phyloP scores from a whole-genome alignment of 257 asterid species.

The Scutellaria minor region DNA sequence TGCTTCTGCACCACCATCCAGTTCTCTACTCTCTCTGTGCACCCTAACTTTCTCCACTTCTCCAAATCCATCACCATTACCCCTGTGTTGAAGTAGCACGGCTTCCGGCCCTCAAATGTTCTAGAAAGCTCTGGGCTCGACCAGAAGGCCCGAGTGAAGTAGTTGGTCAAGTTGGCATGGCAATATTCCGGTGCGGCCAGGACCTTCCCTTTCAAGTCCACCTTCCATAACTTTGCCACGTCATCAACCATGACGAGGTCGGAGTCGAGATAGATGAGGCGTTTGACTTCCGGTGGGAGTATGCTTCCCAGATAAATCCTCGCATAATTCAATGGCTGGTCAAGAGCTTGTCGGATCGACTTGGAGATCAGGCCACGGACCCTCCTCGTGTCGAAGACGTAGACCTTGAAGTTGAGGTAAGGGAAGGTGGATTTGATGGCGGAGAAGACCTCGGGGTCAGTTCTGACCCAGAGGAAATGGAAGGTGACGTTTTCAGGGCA shows the following conservation, averaged over 20 bases:
- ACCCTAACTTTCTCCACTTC: conserved; percentile 44
- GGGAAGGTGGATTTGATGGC: conserved; percentile 49
- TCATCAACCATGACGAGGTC: conserved; percentile 47
- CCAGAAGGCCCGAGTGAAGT: conserved; percentile 47
- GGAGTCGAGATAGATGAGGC: conserved; percentile 47
- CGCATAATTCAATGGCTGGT: conserved; percentile 48
- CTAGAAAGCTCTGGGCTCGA: conserved; percentile 8
- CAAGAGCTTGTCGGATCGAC: conserved; percentile 51
- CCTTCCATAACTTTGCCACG: conserved; percentile 41
- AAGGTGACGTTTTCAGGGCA: conserved; percentile 52
- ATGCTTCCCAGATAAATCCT: conserved; percentile 37
- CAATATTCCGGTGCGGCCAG: conserved; percentile 50
- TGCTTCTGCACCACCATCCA: conserved; percentile 55
- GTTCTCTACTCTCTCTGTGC: conserved; percentile 42
- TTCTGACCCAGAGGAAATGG: conserved; percentile 41
- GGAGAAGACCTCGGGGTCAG: conserved; percentile 33
- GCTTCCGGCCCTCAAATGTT: conserved; percentile 42
- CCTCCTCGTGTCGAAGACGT: conserved; percentile 39
- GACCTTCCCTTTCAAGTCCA: conserved; percentile 35
- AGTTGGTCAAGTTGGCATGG: conserved; percentile 43
- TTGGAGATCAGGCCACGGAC: conserved; percentile 44
- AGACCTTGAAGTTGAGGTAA: conserved; percentile 44
- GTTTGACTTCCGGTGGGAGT: conserved; percentile 37
- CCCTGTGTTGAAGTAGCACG: conserved; percentile 56
- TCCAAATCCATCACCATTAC: conserved; percentile 53